Evolutionary conservation across 345 rosid species (phyloP).

Genomic region (Eucalyptus cloeziana): DNA sequence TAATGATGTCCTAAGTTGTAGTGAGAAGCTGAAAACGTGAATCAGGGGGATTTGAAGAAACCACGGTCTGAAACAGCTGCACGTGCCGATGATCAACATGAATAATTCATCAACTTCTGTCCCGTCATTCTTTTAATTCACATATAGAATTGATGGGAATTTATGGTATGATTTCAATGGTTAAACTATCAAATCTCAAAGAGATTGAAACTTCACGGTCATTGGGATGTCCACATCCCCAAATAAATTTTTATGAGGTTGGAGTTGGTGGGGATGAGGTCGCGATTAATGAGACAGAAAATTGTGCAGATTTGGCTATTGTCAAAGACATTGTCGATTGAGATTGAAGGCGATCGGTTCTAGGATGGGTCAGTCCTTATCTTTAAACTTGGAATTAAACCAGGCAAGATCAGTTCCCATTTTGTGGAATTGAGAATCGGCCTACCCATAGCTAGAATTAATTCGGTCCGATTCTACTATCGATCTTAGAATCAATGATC

Average conservation of each 20-base stretch:
- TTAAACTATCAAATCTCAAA: neutral
- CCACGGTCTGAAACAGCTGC: neutral
- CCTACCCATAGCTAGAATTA: neutral
- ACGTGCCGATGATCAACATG: neutral
- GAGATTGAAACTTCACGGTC: neutral
- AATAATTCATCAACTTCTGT: neutral
- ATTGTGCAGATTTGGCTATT: slow-evolving; percentile 22
- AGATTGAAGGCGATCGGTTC: neutral
- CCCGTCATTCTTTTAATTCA: neutral
- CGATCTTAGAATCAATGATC: neutral
- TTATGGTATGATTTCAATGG: neutral
- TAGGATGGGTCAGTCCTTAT: fast-evolving
- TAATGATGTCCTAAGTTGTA: neutral
- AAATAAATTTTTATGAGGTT: neutral
- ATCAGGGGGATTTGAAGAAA: neutral
- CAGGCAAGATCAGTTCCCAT: fast-evolving
- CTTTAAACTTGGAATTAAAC: too few species aligned
- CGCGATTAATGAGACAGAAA: too few species aligned
- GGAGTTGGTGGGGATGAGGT: neutral
- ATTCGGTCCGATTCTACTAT: neutral
- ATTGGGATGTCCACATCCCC: neutral
- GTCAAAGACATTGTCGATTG: slow-evolving; percentile 21
- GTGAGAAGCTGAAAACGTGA: neutral
- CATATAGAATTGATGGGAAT: neutral
- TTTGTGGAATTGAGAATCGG: neutral